A percentile compares a stretch with the other conserved stretches of the same genome.
These are phyloP conservation scores for Pisolithus marmoratus DNA, from an alignment of 768 basidiomycete species.

Conservation along the genomic window DNA sequence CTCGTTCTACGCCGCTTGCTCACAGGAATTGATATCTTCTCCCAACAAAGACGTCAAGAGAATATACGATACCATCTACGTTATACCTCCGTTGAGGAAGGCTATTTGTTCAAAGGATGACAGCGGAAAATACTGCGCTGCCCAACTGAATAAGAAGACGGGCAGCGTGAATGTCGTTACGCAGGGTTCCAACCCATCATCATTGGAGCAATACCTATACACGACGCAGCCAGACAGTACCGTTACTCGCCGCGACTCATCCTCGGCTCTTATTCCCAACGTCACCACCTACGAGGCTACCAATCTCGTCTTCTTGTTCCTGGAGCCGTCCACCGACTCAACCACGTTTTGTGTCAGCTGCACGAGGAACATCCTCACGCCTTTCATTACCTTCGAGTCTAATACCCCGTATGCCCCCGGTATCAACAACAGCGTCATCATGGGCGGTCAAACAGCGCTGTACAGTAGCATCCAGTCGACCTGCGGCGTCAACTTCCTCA, in stretches of 20 bases:
- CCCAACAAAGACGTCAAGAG: constrained; percentile 45
- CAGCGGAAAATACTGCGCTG: constrained; percentile 62
- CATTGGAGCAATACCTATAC: constrained; percentile 22
- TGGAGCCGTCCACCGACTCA: constrained; percentile 44
- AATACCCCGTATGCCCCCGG: constrained; percentile 72
- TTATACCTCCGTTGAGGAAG: constrained; percentile 53
- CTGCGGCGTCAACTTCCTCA: constrained; percentile 72
- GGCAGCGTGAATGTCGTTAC: constrained; percentile 12
- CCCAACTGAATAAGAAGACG: constrained; percentile 34
- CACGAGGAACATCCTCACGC: constrained; percentile 66
- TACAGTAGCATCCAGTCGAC: constrained; percentile 55
- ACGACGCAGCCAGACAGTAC: constrained; percentile 6
- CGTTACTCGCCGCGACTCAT: constrained; percentile 22
- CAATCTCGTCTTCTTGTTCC: constrained; percentile 81
- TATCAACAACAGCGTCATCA: constrained; percentile 53
- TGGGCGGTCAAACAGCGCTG: constrained; percentile 59
- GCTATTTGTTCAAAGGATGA: constrained; percentile 79
- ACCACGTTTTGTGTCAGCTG: constrained; percentile 72
- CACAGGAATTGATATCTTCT: constrained; percentile 56
- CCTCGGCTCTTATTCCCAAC: constrained; percentile 43
- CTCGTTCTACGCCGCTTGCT: constrained; percentile 67
- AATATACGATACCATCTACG: constrained; percentile 79
- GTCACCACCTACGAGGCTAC: constrained; percentile 44
- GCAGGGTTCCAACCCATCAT: constrained; percentile 8
- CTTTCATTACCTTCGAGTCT: constrained; percentile 76